These are phyloP conservation scores for Populus tremula DNA, from an alignment of 345 rosid species.

Conservation along the genomic window DNA sequence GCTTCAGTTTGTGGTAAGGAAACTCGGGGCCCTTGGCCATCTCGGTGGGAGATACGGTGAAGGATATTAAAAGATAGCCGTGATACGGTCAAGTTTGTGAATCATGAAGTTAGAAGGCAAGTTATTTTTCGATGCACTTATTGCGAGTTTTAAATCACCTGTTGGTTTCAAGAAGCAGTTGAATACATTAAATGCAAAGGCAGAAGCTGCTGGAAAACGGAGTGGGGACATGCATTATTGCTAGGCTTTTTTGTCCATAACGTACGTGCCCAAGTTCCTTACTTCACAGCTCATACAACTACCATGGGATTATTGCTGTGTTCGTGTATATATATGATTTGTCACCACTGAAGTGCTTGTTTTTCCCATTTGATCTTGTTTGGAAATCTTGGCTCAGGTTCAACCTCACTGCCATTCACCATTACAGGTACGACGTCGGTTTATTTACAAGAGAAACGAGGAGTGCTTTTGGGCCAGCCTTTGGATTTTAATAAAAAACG, in stretches of 20 bases:
- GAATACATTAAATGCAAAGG: conserved; percentile 29
- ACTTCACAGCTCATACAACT: conserved; percentile 1
- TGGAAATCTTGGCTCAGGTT: too few relatives aligned
- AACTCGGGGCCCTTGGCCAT: conserved; percentile 33
- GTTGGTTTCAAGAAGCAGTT: conserved; percentile 25
- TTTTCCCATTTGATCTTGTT: too few relatives aligned
- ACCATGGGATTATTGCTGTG: too few relatives aligned
- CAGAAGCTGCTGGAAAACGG: background rate
- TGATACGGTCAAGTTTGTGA: background rate
- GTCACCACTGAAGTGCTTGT: too few relatives aligned
- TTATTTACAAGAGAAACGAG: too few relatives aligned
- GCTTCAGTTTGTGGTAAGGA: conserved; percentile 42
- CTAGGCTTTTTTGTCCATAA: background rate
- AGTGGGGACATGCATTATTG: background rate
- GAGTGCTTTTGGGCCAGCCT: background rate
- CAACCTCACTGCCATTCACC: too few relatives aligned
- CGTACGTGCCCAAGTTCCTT: background rate
- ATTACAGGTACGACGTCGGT: too few relatives aligned
- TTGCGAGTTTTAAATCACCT: too few relatives aligned
- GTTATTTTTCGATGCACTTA: conserved; percentile 8
- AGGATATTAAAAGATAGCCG: background rate
- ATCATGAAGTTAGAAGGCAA: background rate
- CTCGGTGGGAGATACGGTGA: conserved; percentile 11
- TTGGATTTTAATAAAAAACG: background rate
- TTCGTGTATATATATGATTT: too few relatives aligned